Base-by-base conservation (phyloP, 2,329 filamentous ascomycete species). In the Ceratocystis huliohia region DNA sequence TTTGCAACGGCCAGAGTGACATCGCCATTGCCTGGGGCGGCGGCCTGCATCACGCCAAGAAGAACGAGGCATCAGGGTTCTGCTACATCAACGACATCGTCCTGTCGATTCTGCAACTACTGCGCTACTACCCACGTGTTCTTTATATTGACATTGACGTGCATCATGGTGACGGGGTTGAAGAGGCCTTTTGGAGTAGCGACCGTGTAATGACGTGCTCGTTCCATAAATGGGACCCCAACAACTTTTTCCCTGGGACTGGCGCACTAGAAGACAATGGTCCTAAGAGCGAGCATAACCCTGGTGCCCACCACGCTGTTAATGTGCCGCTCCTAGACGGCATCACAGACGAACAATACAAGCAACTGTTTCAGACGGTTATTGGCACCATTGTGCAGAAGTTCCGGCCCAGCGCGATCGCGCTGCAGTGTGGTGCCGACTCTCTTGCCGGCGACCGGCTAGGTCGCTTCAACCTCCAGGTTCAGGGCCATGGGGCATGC, bases 41-140 rank as follows among this genome's bases (percentile, higher is more conserved):
- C 45, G 94, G 94, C 10, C 82, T 99, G 37, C 94, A 99, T 75
- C 94, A 99, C 73, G 94, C 94, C 59, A 96, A 97, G 76, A 94
- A 93, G 74, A 85, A 88, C 65, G 91, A 96, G 76, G 93, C 94
- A 0, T 93, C 88, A 15, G 94, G 94, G 0, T 99, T 99, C 76
- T 99, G 94, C 78, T 99, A 99, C 78, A 91, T 97, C 78, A 99
- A 99, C 75, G 94, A 99, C 76, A 97, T 97, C 72, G 94, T 97
- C 67, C 83, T 99, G 61, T 91, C 89, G 45, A 94, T 96, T 71
- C 82, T 97, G 46, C 88, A 96, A 74, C 83, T 99, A 8, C 80
- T 97, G 17, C 87, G 89, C 37, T 83, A 87, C 72, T 85, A 92
- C 71, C 86, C 91, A 17, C 88, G 92, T 62, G 92, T 97, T 6